phyloP scores from a whole-genome alignment of 345 rosid species.

The Isatis tinctoria region DNA sequence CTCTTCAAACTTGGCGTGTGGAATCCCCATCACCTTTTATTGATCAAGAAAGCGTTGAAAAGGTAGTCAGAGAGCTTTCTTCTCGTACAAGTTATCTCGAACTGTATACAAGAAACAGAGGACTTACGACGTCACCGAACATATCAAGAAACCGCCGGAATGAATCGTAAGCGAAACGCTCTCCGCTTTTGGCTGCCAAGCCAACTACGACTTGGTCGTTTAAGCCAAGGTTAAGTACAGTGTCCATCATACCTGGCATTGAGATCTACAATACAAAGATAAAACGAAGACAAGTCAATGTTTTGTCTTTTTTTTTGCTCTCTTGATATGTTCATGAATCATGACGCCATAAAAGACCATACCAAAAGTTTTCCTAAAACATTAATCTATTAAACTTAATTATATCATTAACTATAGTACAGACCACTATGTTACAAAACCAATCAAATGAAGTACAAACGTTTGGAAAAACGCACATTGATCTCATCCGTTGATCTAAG shows the following conservation, averaged over 20 bases:
- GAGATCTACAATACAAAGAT: slow-evolving; percentile 50
- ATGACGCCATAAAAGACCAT: neutral
- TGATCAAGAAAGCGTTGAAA: neutral
- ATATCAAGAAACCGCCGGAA: slow-evolving; percentile 90
- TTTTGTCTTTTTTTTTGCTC: neutral
- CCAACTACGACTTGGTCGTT: slow-evolving; percentile 78
- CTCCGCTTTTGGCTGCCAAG: slow-evolving; percentile 77
- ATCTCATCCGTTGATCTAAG: no score
- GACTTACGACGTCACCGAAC: slow-evolving; percentile 91
- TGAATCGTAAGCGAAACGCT: slow-evolving; percentile 87
- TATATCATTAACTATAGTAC: no score
- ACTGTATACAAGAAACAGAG: neutral
- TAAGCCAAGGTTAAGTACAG: slow-evolving; percentile 93
- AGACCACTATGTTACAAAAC: no score
- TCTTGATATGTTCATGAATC: no score
- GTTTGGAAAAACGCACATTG: no score
- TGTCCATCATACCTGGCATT: slow-evolving; percentile 99
- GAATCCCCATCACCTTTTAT: slow-evolving; percentile 78
- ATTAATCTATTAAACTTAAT: no score
- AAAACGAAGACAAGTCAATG: neutral
- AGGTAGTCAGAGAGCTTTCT: neutral
- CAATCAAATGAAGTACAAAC: no score
- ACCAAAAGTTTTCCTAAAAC: no score
- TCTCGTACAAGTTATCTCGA: neutral
- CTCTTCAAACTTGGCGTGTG: slow-evolving; percentile 79